Evolutionary conservation across 805 yeast species (phyloP), one percentile per base, ranked within the genome.

Genomic region (Wickerhamomyces canadensis): DNA sequence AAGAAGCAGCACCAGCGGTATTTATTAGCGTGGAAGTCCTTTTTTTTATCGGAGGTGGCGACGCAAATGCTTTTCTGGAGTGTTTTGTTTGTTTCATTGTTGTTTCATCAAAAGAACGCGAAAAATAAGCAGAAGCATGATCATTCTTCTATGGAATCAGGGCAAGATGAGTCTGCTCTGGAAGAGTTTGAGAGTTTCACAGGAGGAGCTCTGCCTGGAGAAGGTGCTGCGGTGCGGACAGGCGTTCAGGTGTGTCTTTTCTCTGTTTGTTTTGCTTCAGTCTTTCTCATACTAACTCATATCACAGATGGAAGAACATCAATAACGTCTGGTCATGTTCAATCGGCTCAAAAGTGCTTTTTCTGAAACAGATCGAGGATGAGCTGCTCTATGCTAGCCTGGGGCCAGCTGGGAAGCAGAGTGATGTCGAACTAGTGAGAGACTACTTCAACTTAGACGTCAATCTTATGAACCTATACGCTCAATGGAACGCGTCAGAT

Each of bases 191-290:
- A 32, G 31, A 13, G 42, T 52, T 1, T 41, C 55, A 1, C 29
- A 28, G 5, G 31, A 60, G 33, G 93, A 85, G 46, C 62, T 84
- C 1, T 60, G 70, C n/a, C 58, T 86, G 4, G 58, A 77, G 4
- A 74, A 76, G 27, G 89, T 86, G 0, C 64, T 86, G 21, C 64
- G 93, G 30, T 84, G 95, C 52, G 96, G 96, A 1, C 96, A 86
- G 61, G 79, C 94, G 0, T 86, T 86, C 51, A 55, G 78, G 41
- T 53, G 42, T 30, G 54, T 54, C 14, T 6, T 43, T 27, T 11
- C 4, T 27, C 7, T 14, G 8, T 6, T 22, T 14, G 13, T 13
- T 2, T n/a, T 13, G n/a, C 19, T 11, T 11, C 8, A 8, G 5
- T 14, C n/a, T 15, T 13, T 12, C 16, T 32, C n/a, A 17, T 11